Base-by-base conservation (phyloP, 129 eudicot species). In the Ambrosia artemisiifolia region DNA sequence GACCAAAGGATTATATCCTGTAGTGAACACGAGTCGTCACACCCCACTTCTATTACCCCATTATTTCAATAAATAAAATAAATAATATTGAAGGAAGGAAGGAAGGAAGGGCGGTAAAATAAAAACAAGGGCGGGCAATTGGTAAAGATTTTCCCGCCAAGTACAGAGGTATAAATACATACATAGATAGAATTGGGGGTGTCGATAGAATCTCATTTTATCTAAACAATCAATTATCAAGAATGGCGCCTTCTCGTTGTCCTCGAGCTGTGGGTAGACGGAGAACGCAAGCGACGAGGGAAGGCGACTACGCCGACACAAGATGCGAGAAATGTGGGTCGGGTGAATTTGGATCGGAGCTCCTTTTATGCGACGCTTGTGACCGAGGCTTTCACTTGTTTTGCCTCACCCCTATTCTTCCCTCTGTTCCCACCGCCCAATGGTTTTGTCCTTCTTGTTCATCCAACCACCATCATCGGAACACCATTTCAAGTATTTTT, bases 241-340 rank as follows among this genome's bases (percentile, higher is more conserved):
- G 71, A 28, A 84, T 86, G 90, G 84, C 44, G 11, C 33, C 43
- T 43, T 40, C 75, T 2, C 32, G 33, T 43, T 19, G 72, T 2
- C 73, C 83, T 1, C 75, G 63, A 49, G 74, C 60, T 9, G 64
- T 75, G 2, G 75, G 83, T 47, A 70, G 96, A 11, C 85, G 88
- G 34, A 78, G 96, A 56, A 88, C 93, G 64, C 88, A 78, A 48
- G 95, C 96, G 71, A 72, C 85, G 79, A 34, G 19, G 35, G 70
- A 66, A 2, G 59, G 38, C 6, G 86, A 89, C 3, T 80, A 82
- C 79, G 57, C 55, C 8, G 86, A 93, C 5, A 61, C 75, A 3
- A 17, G 46, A 63, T 93, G 98, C 53, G 92, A 87, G 79, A 63
- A 87, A 78, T 93, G 98, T 55, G 98, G 96, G 79, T 93, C 96